Base-by-base conservation (phyloP, 148 eudicot species). In the Vaccinium myrtillus region DNA sequence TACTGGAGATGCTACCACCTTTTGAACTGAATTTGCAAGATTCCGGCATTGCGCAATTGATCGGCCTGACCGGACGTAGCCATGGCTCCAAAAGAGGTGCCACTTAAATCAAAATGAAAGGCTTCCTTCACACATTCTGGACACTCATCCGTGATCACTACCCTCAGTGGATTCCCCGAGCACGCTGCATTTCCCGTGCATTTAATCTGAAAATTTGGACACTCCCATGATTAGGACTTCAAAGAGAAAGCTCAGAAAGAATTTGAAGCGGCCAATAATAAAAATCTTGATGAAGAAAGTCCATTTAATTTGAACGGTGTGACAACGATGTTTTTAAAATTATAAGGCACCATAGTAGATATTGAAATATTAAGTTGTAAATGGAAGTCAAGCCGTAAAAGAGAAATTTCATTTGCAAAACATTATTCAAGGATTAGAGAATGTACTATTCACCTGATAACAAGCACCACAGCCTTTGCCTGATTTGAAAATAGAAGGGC, bases 381-480 rank as follows among this genome's bases (percentile, higher is more conserved):
- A 36, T 36, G 39, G 39, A 36, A 36, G 39, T 36, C 39, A 36
- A 36, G 39, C 39, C 39, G 39, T 36, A 36, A 36, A 36, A 36
- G 39, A 36, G 39, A 36, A 36, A 43, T 43, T 43, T 43, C 46
- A 43, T 43, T 43, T 43, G 46, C 6, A 5, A 43, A 43, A 43
- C 46, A 43, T 43, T 43, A 0, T 43, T 43, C 46, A 43, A 43
- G 46, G 46, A 43, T 43, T 43, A 43, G 0, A 43, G 46, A 43
- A 43, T 43, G 46, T 55, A 12, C 10, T 16, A 1, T 65, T 50
- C 61, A 94, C 98, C 94, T 94, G 81, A 78, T 93, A 96, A 87
- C 99, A 96, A 87, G 92, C 91, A 49, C 99, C 99, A 71, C 99
- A 96, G 4, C 89, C 95, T 65, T 86, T 76, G 53, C 94, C 98